Evolutionary conservation across 805 yeast genomes (phyloP), one percentile per base, ranked within the genome.

Genomic region (Pichia cephalocereana): DNA sequence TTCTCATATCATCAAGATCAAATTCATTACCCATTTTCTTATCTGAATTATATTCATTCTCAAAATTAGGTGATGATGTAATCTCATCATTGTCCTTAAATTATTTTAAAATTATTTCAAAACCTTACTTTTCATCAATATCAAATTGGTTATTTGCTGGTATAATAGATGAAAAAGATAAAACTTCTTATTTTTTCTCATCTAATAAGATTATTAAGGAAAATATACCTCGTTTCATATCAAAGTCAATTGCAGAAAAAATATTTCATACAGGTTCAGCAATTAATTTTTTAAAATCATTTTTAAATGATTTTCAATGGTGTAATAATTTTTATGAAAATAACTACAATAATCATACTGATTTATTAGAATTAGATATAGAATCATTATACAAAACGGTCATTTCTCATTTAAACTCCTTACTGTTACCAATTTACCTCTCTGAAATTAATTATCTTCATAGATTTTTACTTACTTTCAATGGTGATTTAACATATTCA

Each of bases 401-500:
- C 1, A 68, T 72, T 34, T 77, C 70, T 51, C 43, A 42, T 36
- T 70, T 85, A 43, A 75, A 79, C 23, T 51, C 63, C 11, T 61
- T 78, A 3, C 56, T 89, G 2, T 70, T 75, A 51, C 75, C 71
- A 54, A 65, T 72, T 38, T 62, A 83, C 37, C 64, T 68, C 38
- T 64, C 68, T 11, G 87, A 85, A 54, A 60, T 91, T n/a, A 59
- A 62, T 6, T 81, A 80, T 41, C 67, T 86, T 48, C 83, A 83
- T 52, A 77, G 76, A 50, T 78, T 83, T 49, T 68, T 89, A 56
- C 63, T 93, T 40, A 80, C 86, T 71, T 78, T 81, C 7, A 79
- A 76, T 48, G 87, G 91, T n/a, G 96, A 91, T 61, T 84, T 91
- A 52, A 79, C 86, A n/a, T 81, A 85, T 45, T 56, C 77, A 1